phyloP scores from a whole-genome alignment of 2,329 filamentous ascomycete species.

The Cyanodermella asteris region DNA sequence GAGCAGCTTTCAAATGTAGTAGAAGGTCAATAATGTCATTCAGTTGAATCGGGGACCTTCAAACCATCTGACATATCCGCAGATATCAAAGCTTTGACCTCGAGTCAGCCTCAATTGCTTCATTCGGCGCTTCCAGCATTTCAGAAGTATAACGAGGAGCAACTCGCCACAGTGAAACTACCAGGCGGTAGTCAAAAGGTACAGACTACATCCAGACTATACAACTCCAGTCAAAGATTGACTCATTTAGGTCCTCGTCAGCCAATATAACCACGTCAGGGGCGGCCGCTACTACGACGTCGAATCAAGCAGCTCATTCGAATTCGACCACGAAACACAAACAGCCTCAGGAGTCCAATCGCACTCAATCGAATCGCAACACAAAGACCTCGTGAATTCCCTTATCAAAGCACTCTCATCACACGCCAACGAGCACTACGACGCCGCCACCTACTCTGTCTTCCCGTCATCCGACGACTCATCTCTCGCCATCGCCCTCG shows the following conservation, averaged over 20 bases:
- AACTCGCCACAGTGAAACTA: slow-evolving; percentile 73
- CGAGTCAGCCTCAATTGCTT: slow-evolving; percentile 44
- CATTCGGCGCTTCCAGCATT: slow-evolving; percentile 62
- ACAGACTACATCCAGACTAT: no score
- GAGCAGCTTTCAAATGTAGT: slow-evolving; percentile 74
- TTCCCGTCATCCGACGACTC: slow-evolving; percentile 60
- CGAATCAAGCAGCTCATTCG: slow-evolving; percentile 70
- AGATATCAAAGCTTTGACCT: slow-evolving; percentile 81
- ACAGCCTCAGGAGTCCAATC: slow-evolving; percentile 70
- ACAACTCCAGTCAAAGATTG: slow-evolving; percentile 7
- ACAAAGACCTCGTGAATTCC: slow-evolving; percentile 66
- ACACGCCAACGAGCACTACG: slow-evolving; percentile 77
- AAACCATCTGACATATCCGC: slow-evolving; percentile 4
- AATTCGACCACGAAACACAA: slow-evolving; percentile 68
- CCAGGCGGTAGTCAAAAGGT: slow-evolving; percentile 68
- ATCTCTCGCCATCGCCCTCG: slow-evolving; percentile 59
- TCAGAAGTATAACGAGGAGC: slow-evolving; percentile 88
- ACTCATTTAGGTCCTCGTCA: slow-evolving; percentile 44
- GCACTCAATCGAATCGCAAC: slow-evolving; percentile 51
- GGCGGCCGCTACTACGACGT: slow-evolving; percentile 75
- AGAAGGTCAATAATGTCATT: slow-evolving; percentile 36
- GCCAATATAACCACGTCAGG: slow-evolving; percentile 63
- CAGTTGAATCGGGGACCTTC: not conserved
- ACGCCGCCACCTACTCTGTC: slow-evolving; percentile 57
- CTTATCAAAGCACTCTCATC: slow-evolving; percentile 53